Percentiles rank a stretch among this genome's conserved stretches.
Evolutionary conservation across 352 stramenopile species (phyloP).

Genomic region (Globisporangium middletonii): DNA sequence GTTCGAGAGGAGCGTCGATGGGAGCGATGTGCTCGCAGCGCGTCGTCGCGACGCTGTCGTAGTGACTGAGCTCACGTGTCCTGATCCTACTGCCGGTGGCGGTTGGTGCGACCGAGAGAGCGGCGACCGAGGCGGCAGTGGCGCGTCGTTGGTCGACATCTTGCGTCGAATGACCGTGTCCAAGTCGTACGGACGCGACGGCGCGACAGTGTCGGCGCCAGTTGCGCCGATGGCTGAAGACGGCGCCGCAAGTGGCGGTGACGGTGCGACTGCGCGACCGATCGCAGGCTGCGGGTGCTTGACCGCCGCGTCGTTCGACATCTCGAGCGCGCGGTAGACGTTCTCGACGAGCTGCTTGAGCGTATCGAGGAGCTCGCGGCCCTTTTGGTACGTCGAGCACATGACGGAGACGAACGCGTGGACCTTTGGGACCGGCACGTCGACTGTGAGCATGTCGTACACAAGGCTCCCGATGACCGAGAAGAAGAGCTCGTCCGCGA

Average conservation of each 20-base stretch:
- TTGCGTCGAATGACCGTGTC: conserved; percentile 76
- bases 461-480: conserved; percentile 74
- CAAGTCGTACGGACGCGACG: conserved; percentile 61
- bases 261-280: not conserved
- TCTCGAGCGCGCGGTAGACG: conserved; percentile 65
- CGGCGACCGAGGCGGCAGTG: conserved; percentile 9
- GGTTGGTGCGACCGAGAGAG: conserved; percentile 3
- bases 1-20: conserved; percentile 11
- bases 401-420: conserved; percentile 78
- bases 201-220: not conserved
- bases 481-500: conserved; percentile 77
- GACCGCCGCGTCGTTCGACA: conserved; percentile 68
- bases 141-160: conserved; percentile 54
- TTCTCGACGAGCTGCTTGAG: conserved; percentile 80
- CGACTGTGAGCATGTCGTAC: conserved; percentile 84
- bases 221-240: not conserved
- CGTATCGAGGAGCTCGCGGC: conserved; percentile 54
- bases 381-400: conserved; percentile 80
- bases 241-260: not conserved
- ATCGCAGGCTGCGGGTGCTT: conserved; percentile 22
- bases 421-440: conserved; percentile 65
- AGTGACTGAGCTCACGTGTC: not conserved
- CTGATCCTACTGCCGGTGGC: conserved; percentile 1
- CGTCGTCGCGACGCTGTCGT: conserved; percentile 1
- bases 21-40: conserved; percentile 8